A percentile compares a stretch with the other conserved stretches of the same genome.
Evolutionary conservation across 2,329 filamentous ascomycete species (phyloP).

Genomic region (Aspergillus eucalypticola): DNA sequence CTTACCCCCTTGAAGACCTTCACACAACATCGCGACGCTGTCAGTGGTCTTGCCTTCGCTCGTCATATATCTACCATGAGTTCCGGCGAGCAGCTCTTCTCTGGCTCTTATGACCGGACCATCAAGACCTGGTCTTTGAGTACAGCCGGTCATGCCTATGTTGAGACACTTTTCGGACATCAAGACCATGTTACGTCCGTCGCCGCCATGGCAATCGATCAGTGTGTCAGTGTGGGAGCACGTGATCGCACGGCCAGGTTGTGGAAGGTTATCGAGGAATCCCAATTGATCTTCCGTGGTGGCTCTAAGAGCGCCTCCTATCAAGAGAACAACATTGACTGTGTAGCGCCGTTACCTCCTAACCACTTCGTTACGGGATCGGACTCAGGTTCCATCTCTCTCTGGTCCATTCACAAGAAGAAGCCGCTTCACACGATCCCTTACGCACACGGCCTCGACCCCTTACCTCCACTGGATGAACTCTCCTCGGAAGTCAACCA

Average conservation of each 20-base stretch:
- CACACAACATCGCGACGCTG: slow-evolving; percentile 84
- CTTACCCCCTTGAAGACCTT: slow-evolving; percentile 80
- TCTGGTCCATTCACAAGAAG: slow-evolving; percentile 93
- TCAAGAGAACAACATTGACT: slow-evolving; percentile 83
- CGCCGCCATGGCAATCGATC: slow-evolving; percentile 78
- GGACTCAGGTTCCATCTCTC: slow-evolving; percentile 81
- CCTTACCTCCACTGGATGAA: slow-evolving; percentile 65
- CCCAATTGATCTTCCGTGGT: slow-evolving; percentile 90
- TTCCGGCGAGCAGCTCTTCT: slow-evolving; percentile 81
- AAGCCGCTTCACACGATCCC: slow-evolving; percentile 82
- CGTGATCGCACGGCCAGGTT: slow-evolving; percentile 87
- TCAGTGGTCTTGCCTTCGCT: slow-evolving; percentile 83
- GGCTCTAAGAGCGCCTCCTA: slow-evolving; percentile 58
- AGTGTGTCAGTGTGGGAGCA: slow-evolving; percentile 86
- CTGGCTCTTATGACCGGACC: slow-evolving; percentile 84
- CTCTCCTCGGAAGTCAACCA: slow-evolving; percentile 72
- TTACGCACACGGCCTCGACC: slow-evolving; percentile 82
- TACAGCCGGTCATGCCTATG: slow-evolving; percentile 80
- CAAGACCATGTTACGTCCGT: slow-evolving; percentile 88
- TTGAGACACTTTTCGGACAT: slow-evolving; percentile 95
- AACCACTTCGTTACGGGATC: slow-evolving; percentile 89
- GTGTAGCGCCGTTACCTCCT: slow-evolving; percentile 87
- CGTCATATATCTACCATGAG: slow-evolving; percentile 63
- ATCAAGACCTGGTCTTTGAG: slow-evolving; percentile 90
- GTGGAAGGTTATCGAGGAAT: slow-evolving; percentile 96